Conservation (phyloP, 2,329 filamentous ascomycete species). For the Phyllosticta paracitricarpa region DNA sequence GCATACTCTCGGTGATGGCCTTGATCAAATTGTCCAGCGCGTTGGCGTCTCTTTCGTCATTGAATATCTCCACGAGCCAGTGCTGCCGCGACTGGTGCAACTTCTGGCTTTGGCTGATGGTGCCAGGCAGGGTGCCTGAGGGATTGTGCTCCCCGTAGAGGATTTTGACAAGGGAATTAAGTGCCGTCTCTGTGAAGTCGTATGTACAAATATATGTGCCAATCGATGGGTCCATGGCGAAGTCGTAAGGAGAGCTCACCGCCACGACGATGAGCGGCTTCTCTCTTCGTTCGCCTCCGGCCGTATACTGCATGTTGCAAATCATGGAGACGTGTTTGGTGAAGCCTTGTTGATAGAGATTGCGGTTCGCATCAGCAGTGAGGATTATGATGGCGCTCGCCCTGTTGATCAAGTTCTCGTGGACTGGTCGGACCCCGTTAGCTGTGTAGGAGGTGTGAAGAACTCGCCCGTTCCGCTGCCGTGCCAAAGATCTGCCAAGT, state of each 20-base stretch:
- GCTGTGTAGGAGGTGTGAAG: slow-evolving; percentile 92
- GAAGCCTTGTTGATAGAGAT: slow-evolving; percentile 88
- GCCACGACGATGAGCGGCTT: slow-evolving; percentile 87
- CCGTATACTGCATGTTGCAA: slow-evolving; percentile 67
- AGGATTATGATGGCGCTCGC: slow-evolving; percentile 83
- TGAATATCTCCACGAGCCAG: slow-evolving; percentile 88
- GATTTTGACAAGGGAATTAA: slow-evolving; percentile 73
- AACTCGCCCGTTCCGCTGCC: slow-evolving; percentile 75
- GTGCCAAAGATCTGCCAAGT: slow-evolving; percentile 75
- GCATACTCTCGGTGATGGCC: slow-evolving; percentile 55
- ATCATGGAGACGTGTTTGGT: slow-evolving; percentile 96
- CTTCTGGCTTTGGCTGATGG: slow-evolving; percentile 78
- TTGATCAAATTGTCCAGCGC: slow-evolving; percentile 68
- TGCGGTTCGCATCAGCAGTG: slow-evolving; percentile 87
- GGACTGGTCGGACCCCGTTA: slow-evolving; percentile 82
- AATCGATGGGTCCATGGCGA: slow-evolving; percentile 83
- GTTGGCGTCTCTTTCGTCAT: slow-evolving; percentile 63
- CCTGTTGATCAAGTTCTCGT: slow-evolving; percentile 84
- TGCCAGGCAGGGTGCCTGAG: slow-evolving; percentile 52
- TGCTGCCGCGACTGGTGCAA: slow-evolving; percentile 81
- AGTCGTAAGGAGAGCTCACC: slow-evolving; percentile 93
- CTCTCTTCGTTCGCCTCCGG: slow-evolving; percentile 59
- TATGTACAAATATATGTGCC: slow-evolving; percentile 93
- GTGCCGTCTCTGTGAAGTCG: slow-evolving; percentile 87
- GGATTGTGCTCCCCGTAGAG: slow-evolving; percentile 65